These are phyloP conservation scores for Capsicum chinense DNA, from an alignment of 257 asterid genomes.

Conservation along the genomic window DNA sequence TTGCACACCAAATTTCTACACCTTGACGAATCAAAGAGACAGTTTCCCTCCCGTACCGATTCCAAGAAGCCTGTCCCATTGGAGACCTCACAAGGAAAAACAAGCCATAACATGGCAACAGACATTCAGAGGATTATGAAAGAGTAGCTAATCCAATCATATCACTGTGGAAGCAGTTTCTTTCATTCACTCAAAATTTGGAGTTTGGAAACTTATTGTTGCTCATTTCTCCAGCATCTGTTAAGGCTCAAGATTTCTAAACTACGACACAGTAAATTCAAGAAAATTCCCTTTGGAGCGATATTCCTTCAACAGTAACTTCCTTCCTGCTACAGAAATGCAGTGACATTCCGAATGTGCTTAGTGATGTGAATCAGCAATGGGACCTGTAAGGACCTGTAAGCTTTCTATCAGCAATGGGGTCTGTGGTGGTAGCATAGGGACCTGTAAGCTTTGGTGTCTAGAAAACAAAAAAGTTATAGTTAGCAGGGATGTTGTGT, in stretches of 20 bases:
- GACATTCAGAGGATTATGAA: conserved; percentile 51
- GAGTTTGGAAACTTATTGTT: conserved; percentile 27
- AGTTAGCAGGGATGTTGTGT: too few relatives aligned
- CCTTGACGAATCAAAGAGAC: conserved; percentile 48
- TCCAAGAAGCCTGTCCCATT: conserved; percentile 59
- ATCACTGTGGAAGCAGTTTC: conserved; percentile 9
- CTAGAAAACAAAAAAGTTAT: too few relatives aligned
- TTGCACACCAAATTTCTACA: conserved; percentile 41
- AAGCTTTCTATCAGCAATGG: too few relatives aligned
- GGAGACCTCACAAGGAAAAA: conserved; percentile 66
- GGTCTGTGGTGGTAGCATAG: too few relatives aligned
- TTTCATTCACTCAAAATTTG: not conserved
- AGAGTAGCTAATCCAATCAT: not conserved
- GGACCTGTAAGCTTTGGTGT: too few relatives aligned
- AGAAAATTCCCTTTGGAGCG: not conserved
- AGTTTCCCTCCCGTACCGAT: conserved; percentile 54
- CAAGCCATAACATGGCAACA: conserved; percentile 72
- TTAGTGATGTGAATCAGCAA: too few relatives aligned
- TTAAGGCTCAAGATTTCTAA: conserved; percentile 42
- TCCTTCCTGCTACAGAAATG: not conserved
- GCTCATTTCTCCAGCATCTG: conserved; percentile 55
- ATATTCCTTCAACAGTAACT: not conserved
- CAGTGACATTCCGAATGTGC: not conserved
- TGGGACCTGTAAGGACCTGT: too few relatives aligned
- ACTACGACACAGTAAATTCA: not conserved